These are phyloP conservation scores for Acer saccharum DNA, from an alignment of 345 rosid species.

Conservation along the genomic window DNA sequence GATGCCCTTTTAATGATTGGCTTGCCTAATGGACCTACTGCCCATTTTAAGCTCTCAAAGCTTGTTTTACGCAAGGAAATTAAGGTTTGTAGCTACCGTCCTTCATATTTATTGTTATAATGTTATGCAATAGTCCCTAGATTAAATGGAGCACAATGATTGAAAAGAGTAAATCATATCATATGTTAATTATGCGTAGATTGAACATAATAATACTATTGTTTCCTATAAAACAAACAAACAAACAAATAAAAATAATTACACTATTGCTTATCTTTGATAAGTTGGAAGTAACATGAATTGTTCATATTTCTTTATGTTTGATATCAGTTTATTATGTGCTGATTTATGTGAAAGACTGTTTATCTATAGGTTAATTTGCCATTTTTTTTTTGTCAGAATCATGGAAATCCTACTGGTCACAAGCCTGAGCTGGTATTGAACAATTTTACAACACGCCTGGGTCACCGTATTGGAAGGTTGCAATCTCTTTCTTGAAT, in stretches of 20 bases:
- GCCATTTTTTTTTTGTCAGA: constrained; percentile 38
- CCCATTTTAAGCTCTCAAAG: constrained; percentile 86
- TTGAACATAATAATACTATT: neutral
- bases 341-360: too few relatives aligned
- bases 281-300: neutral
- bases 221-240: neutral
- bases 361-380: neutral
- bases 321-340: too few relatives aligned
- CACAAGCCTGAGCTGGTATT: constrained; percentile 88
- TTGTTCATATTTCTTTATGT: neutral
- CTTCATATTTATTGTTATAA: neutral
- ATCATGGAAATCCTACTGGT: constrained; percentile 92
- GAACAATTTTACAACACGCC: constrained; percentile 83
- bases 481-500: constrained; percentile 20
- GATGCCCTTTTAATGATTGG: constrained; percentile 85
- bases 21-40: constrained; percentile 94
- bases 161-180: neutral
- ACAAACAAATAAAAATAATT: neutral
- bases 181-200: neutral
- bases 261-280: neutral
- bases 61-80: constrained; percentile 87
- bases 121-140: neutral
- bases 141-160: neutral
- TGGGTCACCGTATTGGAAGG: constrained; percentile 96
- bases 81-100: constrained; percentile 49